These are phyloP conservation scores for Seiridium cupressi DNA, from an alignment of 2,329 filamentous ascomycete species.

Conservation along the genomic window DNA sequence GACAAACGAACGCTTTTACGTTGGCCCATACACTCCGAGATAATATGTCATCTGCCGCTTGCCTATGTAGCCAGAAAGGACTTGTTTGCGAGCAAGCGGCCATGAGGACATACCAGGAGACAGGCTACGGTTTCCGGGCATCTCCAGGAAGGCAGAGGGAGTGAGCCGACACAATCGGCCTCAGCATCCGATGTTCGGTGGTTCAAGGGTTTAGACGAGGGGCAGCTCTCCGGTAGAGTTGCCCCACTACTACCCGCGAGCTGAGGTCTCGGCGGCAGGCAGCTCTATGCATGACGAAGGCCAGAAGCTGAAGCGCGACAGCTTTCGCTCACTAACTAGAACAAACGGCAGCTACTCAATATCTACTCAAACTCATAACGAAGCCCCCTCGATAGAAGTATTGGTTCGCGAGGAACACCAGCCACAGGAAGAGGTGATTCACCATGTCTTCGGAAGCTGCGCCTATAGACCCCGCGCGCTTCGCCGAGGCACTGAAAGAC, in stretches of 20 bases:
- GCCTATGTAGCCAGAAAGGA: no score
- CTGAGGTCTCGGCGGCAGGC: conserved; percentile 11
- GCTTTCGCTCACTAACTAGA: not conserved
- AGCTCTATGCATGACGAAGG: conserved; percentile 19
- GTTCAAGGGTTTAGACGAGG: no score
- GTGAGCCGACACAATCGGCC: no score
- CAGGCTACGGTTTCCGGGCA: no score
- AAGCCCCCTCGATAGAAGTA: not conserved
- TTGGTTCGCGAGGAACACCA: not conserved
- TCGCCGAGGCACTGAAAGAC: conserved; percentile 65
- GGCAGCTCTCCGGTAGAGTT: not conserved
- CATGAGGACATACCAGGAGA: no score
- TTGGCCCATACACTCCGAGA: no score
- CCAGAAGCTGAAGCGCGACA: not conserved
- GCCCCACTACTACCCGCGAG: not conserved
- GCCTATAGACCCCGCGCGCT: conserved; percentile 62
- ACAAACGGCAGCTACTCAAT: not conserved
- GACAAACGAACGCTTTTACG: no score
- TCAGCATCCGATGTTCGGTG: no score
- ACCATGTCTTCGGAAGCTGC: conserved; percentile 60
- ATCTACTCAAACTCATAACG: not conserved
- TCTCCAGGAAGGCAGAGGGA: no score
- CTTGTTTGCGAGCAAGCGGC: no score
- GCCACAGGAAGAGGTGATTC: not conserved
- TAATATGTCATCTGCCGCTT: no score